phyloP scores from a whole-genome alignment of 2,329 filamentous ascomycete genomes.

The Purpureocillium takamizusanense region DNA sequence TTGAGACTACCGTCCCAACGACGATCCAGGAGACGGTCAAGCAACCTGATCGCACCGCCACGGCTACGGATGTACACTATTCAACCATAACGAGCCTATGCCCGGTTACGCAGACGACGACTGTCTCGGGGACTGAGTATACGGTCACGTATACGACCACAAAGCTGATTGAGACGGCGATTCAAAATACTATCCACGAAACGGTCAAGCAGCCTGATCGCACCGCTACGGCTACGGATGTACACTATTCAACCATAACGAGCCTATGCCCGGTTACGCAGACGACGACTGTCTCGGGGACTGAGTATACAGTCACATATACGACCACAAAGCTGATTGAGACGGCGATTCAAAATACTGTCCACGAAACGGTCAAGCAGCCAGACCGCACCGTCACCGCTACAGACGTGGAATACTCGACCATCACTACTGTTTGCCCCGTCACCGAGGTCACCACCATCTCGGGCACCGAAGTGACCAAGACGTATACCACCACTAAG shows the following conservation, averaged over 20 bases:
- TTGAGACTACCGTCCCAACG: constrained; percentile 18
- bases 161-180: constrained; percentile 22
- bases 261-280: no score
- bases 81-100: constrained; percentile 33
- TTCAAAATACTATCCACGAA: constrained; percentile 23
- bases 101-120: constrained; percentile 35
- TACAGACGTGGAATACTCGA: constrained; percentile 26
- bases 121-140: constrained; percentile 27
- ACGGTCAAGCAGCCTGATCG: constrained; percentile 6
- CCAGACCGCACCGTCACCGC: constrained; percentile 23
- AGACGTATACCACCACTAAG: constrained; percentile 13
- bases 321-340: constrained; percentile 14
- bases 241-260: no score
- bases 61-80: constrained; percentile 24
- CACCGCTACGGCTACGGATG: constrained; percentile 7
- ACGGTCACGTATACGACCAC: constrained; percentile 29
- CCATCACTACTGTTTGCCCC: constrained; percentile 32
- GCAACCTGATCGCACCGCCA: constrained; percentile 22
- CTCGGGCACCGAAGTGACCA: constrained; percentile 7
- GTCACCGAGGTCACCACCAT: constrained; percentile 25
- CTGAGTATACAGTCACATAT: constrained; percentile 12
- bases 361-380: constrained; percentile 18
- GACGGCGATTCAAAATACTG: constrained; percentile 17
- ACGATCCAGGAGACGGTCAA: constrained; percentile 19
- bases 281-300: constrained; percentile 19